Conservation (phyloP, 805 yeast genomes). For the Metschnikowia borealis region DNA sequence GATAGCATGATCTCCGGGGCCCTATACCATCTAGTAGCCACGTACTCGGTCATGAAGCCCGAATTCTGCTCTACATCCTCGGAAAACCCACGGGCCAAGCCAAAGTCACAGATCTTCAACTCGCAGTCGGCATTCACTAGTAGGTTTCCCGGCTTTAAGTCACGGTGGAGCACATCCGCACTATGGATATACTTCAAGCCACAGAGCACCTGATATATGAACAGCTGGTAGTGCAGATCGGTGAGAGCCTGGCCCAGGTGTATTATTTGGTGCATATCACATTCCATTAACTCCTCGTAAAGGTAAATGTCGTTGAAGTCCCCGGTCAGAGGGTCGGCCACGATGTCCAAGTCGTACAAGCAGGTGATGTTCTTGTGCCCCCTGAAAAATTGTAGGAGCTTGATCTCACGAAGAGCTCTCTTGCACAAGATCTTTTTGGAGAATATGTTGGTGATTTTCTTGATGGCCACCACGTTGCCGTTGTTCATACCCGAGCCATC, state of each 20-base stretch:
- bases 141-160: constrained; percentile 89
- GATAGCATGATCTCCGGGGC: constrained; percentile 98
- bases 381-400: constrained; percentile 84
- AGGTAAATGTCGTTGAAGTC: constrained; percentile 87
- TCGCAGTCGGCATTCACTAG: constrained; percentile 96
- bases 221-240: constrained; percentile 92
- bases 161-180: constrained; percentile 91
- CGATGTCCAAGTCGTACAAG: constrained; percentile 89
- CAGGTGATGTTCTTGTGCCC: constrained; percentile 97
- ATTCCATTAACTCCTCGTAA: constrained; percentile 96
- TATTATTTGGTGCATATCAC: constrained; percentile 97
- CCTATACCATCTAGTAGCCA: constrained; percentile 97
- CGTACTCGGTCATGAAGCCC: constrained; percentile 96
- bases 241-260: constrained; percentile 90
- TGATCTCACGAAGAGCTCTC: constrained; percentile 86
- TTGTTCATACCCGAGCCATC: constrained; percentile 46
- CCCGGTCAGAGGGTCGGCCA: constrained; percentile 56
- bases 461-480: constrained; percentile 72
- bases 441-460: constrained; percentile 92
- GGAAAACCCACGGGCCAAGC: constrained; percentile 88
- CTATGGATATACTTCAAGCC: constrained; percentile 88
- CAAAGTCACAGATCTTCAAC: constrained; percentile 93
- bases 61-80: constrained; percentile 78
- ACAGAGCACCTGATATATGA: constrained; percentile 85
- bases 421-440: constrained; percentile 87